Evolutionary conservation across 306 rosid species (phyloP), one percentile per base, ranked within the genome.

Genomic region (Sechiopsis laciniata): DNA sequence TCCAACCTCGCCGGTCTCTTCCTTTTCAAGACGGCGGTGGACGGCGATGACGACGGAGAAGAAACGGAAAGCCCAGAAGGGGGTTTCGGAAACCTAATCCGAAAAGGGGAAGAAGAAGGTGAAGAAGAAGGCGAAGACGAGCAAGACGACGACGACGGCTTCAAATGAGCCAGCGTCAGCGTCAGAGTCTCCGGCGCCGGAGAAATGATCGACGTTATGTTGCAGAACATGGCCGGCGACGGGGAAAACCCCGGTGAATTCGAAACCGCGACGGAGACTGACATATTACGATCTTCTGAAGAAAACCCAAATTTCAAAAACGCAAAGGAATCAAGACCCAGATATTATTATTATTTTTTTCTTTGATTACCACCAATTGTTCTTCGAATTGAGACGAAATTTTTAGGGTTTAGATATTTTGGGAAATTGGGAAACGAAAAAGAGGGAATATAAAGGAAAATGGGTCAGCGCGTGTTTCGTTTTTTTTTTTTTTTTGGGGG

Each of bases 171-270:
- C 0, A 85, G 55, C 12, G 84, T 74, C 2, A 86, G 76, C 0
- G 83, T 58, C 1, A 85, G 68, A 0, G 89, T 19, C 58, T 90
- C 97, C 10, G 85, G 82, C 9, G 95, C 66, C 1, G 95, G 76
- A 10, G 86, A 35, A 0, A 88, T 82, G 8, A 87, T 75, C 0
- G 96, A 82, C 32, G 80, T 24, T 29, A 84, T 86, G 13, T 76
- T 66, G 74, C 83, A 87, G 85, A 87, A 91, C 35, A 89, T 78
- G 4, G 93, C 83, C 1, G 93, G 78, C 0, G 96, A 83, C 0
- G 91, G 89, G 3, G 97, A 91, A 73, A 91, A 91, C 17, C 88
- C 88, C 78, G 97, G 97, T 12, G 97, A 91, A 29, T 80, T 91
- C 0, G 85, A 82, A 66, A 91, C 82, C 2, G 93, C 91, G 51